These are phyloP conservation scores for Beta corolliflora DNA, from an alignment of 179 eudicot species.

Conservation along the genomic window DNA sequence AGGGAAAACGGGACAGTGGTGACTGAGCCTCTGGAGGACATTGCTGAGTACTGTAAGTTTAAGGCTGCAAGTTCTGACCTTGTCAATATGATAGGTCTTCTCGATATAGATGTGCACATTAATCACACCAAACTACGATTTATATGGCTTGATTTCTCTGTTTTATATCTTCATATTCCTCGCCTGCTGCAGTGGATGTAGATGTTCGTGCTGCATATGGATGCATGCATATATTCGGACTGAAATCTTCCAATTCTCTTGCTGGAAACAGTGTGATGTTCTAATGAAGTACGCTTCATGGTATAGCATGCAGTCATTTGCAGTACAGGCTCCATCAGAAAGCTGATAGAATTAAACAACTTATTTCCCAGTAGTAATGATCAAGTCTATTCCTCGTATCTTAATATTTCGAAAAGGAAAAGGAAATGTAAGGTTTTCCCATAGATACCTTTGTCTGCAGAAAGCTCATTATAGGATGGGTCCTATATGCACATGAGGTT, in stretches of 20 bases:
- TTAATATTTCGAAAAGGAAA: no score
- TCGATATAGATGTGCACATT: neutral
- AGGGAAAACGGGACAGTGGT: constrained; percentile 17
- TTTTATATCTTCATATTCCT: neutral
- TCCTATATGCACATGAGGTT: neutral
- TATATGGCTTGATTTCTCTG: neutral
- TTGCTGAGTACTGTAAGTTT: constrained; percentile 10
- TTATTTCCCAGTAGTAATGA: neutral
- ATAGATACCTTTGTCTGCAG: neutral
- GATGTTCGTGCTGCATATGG: neutral
- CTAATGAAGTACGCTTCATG: neutral
- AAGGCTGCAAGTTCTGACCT: constrained; percentile 2
- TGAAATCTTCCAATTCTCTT: neutral
- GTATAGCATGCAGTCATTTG: neutral
- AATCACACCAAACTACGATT: neutral
- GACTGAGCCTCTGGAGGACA: constrained; percentile 27
- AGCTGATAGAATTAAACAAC: neutral
- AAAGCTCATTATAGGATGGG: neutral
- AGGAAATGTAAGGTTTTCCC: no score
- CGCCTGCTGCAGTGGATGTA: neutral
- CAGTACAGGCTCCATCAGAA: neutral
- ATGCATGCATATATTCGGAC: no score
- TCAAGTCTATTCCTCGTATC: no score
- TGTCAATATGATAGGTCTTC: constrained; percentile 25
- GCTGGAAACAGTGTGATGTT: neutral